These are phyloP conservation scores for Mucor saturninus DNA, from an alignment of 371 early-diverging fungal genomes.

Conservation along the genomic window DNA sequence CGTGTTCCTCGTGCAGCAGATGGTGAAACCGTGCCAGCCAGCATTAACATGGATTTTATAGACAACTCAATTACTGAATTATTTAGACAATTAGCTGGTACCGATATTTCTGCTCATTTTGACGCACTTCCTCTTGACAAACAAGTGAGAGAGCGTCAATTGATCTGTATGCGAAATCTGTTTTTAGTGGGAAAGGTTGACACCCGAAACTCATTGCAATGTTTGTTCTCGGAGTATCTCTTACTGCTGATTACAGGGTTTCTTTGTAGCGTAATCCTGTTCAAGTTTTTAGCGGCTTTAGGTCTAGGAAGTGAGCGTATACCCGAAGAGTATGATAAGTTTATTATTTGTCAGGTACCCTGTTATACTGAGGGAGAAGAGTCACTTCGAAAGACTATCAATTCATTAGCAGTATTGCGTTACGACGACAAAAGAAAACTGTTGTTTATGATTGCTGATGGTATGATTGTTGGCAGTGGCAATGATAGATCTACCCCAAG, in stretches of 20 bases:
- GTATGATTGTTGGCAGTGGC: conserved; percentile 95
- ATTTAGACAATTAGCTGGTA: conserved; percentile 66
- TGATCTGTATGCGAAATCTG: conserved; percentile 78
- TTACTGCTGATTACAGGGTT: conserved; percentile 79
- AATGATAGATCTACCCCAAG: conserved; percentile 97
- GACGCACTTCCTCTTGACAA: conserved; percentile 51
- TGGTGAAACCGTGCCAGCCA: conserved; percentile 20
- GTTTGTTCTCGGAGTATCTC: conserved; percentile 88
- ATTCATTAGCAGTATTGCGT: conserved; percentile 85
- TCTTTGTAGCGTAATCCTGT: conserved; percentile 83
- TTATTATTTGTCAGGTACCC: conserved; percentile 90
- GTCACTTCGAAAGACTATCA: conserved; percentile 91
- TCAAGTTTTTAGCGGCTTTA: conserved; percentile 94
- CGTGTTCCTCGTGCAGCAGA: conserved; percentile 23
- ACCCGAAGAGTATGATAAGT: conserved; percentile 85
- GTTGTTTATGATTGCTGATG: conserved; percentile 89
- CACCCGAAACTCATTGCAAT: conserved; percentile 77
- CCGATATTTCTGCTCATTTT: conserved; percentile 71
- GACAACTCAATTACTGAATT: conserved; percentile 67
- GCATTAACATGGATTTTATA: conserved; percentile 50
- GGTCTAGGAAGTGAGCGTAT: conserved; percentile 71
- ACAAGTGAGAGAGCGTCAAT: conserved; percentile 44
- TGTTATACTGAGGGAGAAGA: conserved; percentile 99
- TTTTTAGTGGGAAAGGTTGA: conserved; percentile 93
- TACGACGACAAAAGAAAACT: conserved; percentile 97